Base-by-base conservation (phyloP, 352 stramenopile species). In the Globisporangium cederbergense region DNA sequence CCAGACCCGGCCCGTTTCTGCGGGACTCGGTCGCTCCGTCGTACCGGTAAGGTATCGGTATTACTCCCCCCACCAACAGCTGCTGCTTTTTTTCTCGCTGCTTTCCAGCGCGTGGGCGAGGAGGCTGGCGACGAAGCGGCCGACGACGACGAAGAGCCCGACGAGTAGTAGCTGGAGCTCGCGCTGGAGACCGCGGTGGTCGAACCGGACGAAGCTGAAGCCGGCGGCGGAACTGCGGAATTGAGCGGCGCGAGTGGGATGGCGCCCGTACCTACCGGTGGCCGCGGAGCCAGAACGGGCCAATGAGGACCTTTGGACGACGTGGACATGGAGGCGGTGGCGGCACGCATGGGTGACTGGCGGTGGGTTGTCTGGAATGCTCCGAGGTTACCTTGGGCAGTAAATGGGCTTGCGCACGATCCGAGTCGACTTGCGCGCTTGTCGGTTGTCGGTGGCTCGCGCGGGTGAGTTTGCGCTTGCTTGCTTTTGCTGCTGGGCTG, bases 1-100 rank as follows among this genome's bases (percentile, higher is more conserved):
- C 32, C 32, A 36, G 68, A 65, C 4, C 73, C 71, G 42, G 68
- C 60, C 20, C 76, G 74, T 66, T 75, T 75, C 68, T 83, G 78
- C 42, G 75, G 75, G 56, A 69, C 42, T 14, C 71, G 73, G 4
- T 52, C 32, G 34, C 64, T 76, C 5, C 67, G 71, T 0, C 68
- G 70, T 59, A 59, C 58, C 58, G 69, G 45, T 54, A 55, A 6
- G 5, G 6, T 49, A 56, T 32, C 45, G 58, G 30, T 63, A 56
- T 63, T 32, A 3, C 42, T n/a, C 32, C 42, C 40, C 10, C 40
- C 36, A 42, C 6, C 43, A 40, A 14, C 52, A 38, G 10, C 58
- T 56, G 40, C 11, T 52, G 25, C 42, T 55, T 9, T 14, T 42
- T 42, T 42, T 42, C 36, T 55, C 32, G 43, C 28, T 63, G 14